Evolutionary conservation across 2,329 filamentous ascomycete species (phyloP).

Genomic region (Clarireedia homoeocarpa): DNA sequence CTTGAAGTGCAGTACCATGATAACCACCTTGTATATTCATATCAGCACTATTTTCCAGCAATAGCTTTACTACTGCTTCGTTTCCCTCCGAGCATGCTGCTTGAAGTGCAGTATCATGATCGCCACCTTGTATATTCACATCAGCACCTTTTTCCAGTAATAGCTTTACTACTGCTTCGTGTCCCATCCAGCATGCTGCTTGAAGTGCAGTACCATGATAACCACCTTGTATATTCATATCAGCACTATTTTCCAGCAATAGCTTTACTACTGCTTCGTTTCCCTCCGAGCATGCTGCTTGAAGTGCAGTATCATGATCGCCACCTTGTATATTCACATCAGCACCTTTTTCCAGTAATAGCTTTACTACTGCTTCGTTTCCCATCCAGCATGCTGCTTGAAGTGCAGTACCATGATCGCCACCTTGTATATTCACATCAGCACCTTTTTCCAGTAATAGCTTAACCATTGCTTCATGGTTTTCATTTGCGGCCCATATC

Average conservation of each 20-base stretch:
- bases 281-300: not conserved
- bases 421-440: not conserved
- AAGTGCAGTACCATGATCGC: too few relatives aligned
- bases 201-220: not conserved
- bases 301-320: not conserved
- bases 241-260: not conserved
- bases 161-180: not conserved
- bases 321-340: not conserved
- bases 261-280: not conserved
- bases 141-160: not conserved
- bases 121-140: not conserved
- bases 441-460: not conserved
- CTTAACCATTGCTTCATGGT: not conserved
- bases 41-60: not conserved
- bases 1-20: not conserved
- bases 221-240: too few relatives aligned
- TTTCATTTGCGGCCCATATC: not conserved
- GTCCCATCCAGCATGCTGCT: not conserved
- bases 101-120: too few relatives aligned
- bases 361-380: too few relatives aligned
- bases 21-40: not conserved
- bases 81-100: too few relatives aligned
- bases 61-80: too few relatives aligned
- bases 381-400: too few relatives aligned
- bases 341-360: not conserved